Conservation (phyloP, 1,139 yeast genomes). For the Candida sp. region DNA sequence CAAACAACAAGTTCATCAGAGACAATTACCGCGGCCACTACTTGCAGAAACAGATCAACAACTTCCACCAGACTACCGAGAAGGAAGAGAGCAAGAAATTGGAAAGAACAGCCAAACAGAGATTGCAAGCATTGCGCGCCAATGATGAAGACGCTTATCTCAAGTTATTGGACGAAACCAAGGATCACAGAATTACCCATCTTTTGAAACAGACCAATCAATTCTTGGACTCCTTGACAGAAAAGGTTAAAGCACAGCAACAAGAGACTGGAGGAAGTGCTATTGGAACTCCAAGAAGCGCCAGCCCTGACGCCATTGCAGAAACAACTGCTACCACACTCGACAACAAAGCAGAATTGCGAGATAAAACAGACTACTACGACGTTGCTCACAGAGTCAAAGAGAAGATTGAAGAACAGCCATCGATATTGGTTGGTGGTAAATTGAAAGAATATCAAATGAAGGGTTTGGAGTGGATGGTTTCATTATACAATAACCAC, state of each 20-base stretch:
- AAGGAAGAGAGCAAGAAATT: conserved; percentile 77
- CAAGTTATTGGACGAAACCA: conserved; percentile 79
- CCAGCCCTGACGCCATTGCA: conserved; percentile 21
- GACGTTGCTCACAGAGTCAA: conserved; percentile 78
- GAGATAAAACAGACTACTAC: conserved; percentile 73
- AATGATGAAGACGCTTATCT: conserved; percentile 88
- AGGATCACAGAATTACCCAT: conserved; percentile 84
- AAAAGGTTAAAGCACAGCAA: conserved; percentile 79
- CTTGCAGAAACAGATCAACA: conserved; percentile 32
- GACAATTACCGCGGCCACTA: conserved; percentile 18
- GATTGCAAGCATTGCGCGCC: conserved; percentile 84
- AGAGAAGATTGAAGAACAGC: conserved; percentile 69
- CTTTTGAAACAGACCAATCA: conserved; percentile 77
- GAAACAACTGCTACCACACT: conserved; percentile 20
- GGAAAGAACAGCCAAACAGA: conserved; percentile 81
- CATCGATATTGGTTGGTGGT: conserved; percentile 81
- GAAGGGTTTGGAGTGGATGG: conserved; percentile 98
- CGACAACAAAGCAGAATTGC: conserved; percentile 44
- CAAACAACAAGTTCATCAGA: conserved; percentile 21
- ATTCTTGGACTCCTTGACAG: conserved; percentile 76
- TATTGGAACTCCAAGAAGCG: conserved; percentile 48
- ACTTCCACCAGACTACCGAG: conserved; percentile 60
- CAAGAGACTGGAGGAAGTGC: conserved; percentile 82
- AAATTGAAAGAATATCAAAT: conserved; percentile 90
- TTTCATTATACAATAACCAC: conserved; percentile 89